Percentiles rank a stretch among this genome's conserved stretches.
These are phyloP conservation scores for Cordyceps cateniannulata DNA, from an alignment of 2,329 filamentous ascomycete species.

Conservation along the genomic window DNA sequence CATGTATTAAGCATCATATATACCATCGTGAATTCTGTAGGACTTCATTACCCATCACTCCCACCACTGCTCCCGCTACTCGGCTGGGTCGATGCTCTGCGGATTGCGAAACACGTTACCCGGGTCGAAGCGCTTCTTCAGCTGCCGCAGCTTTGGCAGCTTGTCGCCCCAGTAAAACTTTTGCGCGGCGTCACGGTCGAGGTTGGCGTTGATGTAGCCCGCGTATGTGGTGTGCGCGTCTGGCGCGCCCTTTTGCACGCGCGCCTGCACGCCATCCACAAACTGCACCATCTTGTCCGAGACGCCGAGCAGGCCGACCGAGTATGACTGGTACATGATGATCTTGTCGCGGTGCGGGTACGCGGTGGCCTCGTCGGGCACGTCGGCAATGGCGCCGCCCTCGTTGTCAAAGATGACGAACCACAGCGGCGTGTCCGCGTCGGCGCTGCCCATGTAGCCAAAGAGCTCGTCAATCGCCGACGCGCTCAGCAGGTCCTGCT, in stretches of 20 bases:
- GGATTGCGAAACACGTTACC: constrained; percentile 52
- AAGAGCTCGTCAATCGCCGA: constrained; percentile 44
- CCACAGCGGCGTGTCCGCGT: constrained; percentile 50
- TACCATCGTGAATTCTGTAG: too few relatives aligned
- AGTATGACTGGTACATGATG: constrained; percentile 59
- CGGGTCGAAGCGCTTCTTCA: constrained; percentile 50
- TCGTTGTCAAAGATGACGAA: constrained; percentile 56
- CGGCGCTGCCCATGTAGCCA: constrained; percentile 41
- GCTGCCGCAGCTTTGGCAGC: constrained; percentile 35
- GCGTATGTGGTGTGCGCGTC: constrained; percentile 48
- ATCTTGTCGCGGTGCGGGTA: constrained; percentile 59
- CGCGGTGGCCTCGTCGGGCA: constrained; percentile 48
- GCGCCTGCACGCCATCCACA: constrained; percentile 43
- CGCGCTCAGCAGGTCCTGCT: constrained; percentile 40
- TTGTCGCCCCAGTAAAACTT: constrained; percentile 50
- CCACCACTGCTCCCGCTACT: neutral
- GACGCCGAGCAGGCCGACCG: constrained; percentile 41
- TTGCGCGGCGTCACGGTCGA: constrained; percentile 37
- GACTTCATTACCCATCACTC: neutral
- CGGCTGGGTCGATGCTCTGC: constrained; percentile 41
- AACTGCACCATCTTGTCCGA: constrained; percentile 42
- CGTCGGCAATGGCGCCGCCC: constrained; percentile 54
- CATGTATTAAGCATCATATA: too few relatives aligned
- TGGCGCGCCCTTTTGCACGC: constrained; percentile 31
- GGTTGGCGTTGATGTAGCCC: constrained; percentile 53